Conservation (phyloP, 2,329 filamentous ascomycete genomes). For the Aquanectria penicillioides region DNA sequence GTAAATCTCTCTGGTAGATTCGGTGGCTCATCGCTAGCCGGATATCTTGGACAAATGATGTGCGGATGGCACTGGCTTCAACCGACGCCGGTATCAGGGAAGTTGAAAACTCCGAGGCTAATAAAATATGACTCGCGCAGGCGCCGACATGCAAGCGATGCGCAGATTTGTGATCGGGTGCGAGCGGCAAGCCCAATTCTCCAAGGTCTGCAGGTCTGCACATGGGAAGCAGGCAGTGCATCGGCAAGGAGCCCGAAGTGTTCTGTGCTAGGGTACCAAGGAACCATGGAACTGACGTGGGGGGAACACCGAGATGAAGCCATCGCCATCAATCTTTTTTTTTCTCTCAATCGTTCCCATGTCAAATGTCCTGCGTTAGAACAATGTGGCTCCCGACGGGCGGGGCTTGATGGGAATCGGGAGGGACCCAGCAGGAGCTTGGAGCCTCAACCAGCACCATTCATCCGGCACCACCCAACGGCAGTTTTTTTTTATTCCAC, state of each 20-base stretch:
- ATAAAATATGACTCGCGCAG: constrained; percentile 39
- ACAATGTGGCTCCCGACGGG: constrained; percentile 36
- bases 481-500: constrained; percentile 41
- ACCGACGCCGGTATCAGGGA: constrained; percentile 31
- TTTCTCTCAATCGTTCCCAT: constrained; percentile 15
- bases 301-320: constrained; percentile 31
- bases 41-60: constrained; percentile 25
- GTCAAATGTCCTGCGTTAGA: constrained; percentile 21
- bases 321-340: constrained; percentile 6
- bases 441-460: constrained; percentile 39
- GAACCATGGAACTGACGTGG: constrained; percentile 3
- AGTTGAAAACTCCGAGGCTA: constrained; percentile 36
- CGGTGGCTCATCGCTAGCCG: constrained; percentile 35
- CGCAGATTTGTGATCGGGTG: constrained; percentile 22
- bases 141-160: constrained; percentile 28
- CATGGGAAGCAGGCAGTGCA: not conserved
- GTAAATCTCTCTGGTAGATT: constrained; percentile 27
- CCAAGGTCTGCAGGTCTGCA: constrained; percentile 18
- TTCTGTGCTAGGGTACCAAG: not conserved
- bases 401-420: constrained; percentile 36
- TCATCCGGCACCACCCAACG: constrained; percentile 38
- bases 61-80: constrained; percentile 18
- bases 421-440: constrained; percentile 39
- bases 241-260: constrained; percentile 7
- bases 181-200: constrained; percentile 2